Base-by-base conservation (phyloP, 805 yeast species). In the Saccharomycopsis malanga region DNA sequence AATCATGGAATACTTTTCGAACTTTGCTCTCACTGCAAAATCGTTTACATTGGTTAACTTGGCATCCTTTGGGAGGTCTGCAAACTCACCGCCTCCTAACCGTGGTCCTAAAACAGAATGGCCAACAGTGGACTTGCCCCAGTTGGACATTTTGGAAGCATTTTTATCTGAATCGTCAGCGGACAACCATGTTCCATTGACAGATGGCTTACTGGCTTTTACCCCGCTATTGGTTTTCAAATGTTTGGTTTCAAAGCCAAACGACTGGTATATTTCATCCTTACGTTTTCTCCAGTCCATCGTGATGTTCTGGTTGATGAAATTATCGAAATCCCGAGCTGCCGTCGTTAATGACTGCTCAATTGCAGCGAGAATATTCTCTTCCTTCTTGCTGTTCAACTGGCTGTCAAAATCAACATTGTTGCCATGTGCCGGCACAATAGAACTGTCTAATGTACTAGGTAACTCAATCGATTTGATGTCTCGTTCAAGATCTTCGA, bases 281-380 rank as follows among this genome's bases (percentile, higher is more conserved):
- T 87, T 81, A 53, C 87, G 77, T 42, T 76, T 76, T 48, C 78
- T 78, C 97, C 98, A 93, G 62, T 89, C 96, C 41, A 84, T 71
- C 3, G 83, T 69, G 22, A 93, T 71, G 56, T 82, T 85, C 52
- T 79, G 77, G 56, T 73, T 79, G 50, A 91, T 79, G 60, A 79
- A 85, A 38, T 63, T 65, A 61, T 89, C 96, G 64, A 91, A 93
- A 59, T 88, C 96, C 47, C 73, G 73, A 2, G 94, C 81, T 4
- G 95, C 88, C 18, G 78, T 65, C 2, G 74, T 66, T 50, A 89
- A 72, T 0, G 88, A 74, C 56, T 81, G 87, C 59, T 89, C 96
- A 53, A 91, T 87, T 3, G 95, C 83, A 20, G 82, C 72, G 39
- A 88, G 64, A 30, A 88, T 81, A 60, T 78, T 87, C 61, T 88